Evolutionary conservation across 495 filamentous ascomycete species (phyloP), one percentile per base, ranked within the genome.

Genomic region (Astrocystis sublimbata): DNA sequence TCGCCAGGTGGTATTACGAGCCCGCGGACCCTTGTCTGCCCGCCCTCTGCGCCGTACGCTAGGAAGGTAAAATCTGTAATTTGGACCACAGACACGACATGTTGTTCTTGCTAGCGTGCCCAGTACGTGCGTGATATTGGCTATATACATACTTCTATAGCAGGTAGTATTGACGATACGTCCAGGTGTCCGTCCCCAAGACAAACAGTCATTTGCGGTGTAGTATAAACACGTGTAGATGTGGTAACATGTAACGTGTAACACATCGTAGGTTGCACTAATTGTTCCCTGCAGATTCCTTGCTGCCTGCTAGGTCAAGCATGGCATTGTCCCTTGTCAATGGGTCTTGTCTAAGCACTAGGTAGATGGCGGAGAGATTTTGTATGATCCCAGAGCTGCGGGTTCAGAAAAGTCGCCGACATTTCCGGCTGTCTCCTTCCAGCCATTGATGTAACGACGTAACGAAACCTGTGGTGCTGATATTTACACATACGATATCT

Each of bases 131-230:
- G 4, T 42, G n/a, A 6, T 17, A 19, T 42, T 17, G n/a, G 19
- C 12, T 26, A 46, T 17, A 3, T 49, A 8, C 46, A 8, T 49
- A 49, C 30, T n/a, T 49, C 30, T 28, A 49, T 49, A 24, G 40
- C 26, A 24, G n/a, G 28, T 35, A 40, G 19, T 28, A 17, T 59
- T 45, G 31, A 26, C 56, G 42, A 58, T 42, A 46, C 1, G 31
- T 38, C 55, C 43, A 13, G 13, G 28, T 36, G 12, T 23, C 21
- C 28, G 21, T 38, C 35, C 47, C 19, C 47, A n/a, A 45, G 42
- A 19, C 12, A 59, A 33, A 43, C 23, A 59, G 57, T 42, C 43
- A 59, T 59, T 49, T 51, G 33, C 38, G 45, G 53, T 51, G 24
- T 43, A 15, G 31, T 54, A 49, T 26, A 6, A 31, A 30, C 46